Percentiles rank a stretch among this genome's conserved stretches.
These are phyloP conservation scores for Cercospora sp. DNA, from an alignment of 2,329 filamentous ascomycete species.

Conservation along the genomic window DNA sequence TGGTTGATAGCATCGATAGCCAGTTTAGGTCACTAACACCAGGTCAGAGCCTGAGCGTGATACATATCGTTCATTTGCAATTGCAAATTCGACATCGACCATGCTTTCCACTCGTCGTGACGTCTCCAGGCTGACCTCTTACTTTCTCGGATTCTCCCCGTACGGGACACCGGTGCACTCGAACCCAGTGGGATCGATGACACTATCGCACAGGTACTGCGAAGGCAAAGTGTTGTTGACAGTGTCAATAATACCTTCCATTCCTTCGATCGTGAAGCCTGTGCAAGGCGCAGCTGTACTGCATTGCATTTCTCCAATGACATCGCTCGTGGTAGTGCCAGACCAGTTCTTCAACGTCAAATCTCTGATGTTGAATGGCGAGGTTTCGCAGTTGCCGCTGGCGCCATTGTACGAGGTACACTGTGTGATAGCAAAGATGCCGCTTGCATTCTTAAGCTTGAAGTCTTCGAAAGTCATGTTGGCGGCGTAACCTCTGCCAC, in stretches of 20 bases:
- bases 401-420: constrained; percentile 29
- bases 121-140: neutral
- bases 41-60: neutral
- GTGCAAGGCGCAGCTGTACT: constrained; percentile 31
- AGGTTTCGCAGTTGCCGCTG: constrained; percentile 30
- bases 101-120: neutral
- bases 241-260: constrained; percentile 14
- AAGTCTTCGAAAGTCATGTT: constrained; percentile 42
- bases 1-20: neutral
- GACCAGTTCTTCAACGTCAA: constrained; percentile 34
- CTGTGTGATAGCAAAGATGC: constrained; percentile 31
- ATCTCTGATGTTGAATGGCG: constrained; percentile 44
- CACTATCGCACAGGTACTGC: constrained; percentile 32
- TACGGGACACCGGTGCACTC: constrained; percentile 30
- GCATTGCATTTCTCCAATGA: constrained; percentile 32
- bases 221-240: constrained; percentile 23
- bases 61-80: neutral
- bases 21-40: neutral
- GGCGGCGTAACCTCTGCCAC: constrained; percentile 50
- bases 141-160: constrained; percentile 19
- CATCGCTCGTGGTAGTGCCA: constrained; percentile 31
- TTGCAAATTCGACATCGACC: too few relatives aligned
- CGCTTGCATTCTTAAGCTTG: constrained; percentile 27
- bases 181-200: constrained; percentile 27
- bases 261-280: constrained; percentile 20